These are phyloP conservation scores for Fusarium multiceps DNA, from an alignment of 2,329 filamentous ascomycete species.

Conservation along the genomic window DNA sequence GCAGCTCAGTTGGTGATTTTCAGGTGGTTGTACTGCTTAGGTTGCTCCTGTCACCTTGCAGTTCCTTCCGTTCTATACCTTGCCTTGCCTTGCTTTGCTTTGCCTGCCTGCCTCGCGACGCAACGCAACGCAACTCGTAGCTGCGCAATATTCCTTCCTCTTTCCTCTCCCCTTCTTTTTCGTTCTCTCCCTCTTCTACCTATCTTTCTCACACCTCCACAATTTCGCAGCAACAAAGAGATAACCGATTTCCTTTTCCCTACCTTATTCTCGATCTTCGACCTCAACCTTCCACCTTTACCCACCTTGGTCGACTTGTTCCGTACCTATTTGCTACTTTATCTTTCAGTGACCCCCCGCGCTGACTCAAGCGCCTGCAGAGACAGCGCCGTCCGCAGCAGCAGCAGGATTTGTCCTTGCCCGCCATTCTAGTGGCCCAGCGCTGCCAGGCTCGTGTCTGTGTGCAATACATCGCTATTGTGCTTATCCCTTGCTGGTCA, in stretches of 20 bases:
- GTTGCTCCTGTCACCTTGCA: conserved; percentile 4
- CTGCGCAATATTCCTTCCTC: conserved; percentile 25
- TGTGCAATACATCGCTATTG: conserved; percentile 20
- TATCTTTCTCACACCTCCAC: conserved; percentile 28
- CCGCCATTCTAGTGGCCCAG: conserved; percentile 41
- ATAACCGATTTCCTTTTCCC: conserved; percentile 23
- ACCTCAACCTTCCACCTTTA: conserved; percentile 5
- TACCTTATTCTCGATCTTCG: conserved; percentile 20
- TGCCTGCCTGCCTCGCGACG: conserved; percentile 3
- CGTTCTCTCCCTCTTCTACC: conserved; percentile 28
- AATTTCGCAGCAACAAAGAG: conserved; percentile 29
- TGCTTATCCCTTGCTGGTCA: conserved; percentile 26
- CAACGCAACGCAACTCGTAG: conserved; percentile 5
- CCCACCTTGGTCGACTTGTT: conserved; percentile 17
- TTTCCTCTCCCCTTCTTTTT: conserved; percentile 35
- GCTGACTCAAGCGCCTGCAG: conserved; percentile 36
- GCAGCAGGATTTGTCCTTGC: conserved; percentile 40
- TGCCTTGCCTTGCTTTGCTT: background rate
- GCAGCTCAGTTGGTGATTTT: conserved; percentile 29
- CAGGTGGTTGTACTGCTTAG: conserved; percentile 31
- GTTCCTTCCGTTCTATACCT: conserved; percentile 19
- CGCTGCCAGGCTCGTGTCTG: conserved; percentile 39
- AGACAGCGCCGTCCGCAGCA: conserved; percentile 37
- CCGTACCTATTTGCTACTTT: background rate
- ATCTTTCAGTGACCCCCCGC: conserved; percentile 11